Evolutionary conservation across 2,329 filamentous ascomycete species (phyloP), one percentile per base, ranked within the genome.

Genomic region (Colletotrichum melonis): DNA sequence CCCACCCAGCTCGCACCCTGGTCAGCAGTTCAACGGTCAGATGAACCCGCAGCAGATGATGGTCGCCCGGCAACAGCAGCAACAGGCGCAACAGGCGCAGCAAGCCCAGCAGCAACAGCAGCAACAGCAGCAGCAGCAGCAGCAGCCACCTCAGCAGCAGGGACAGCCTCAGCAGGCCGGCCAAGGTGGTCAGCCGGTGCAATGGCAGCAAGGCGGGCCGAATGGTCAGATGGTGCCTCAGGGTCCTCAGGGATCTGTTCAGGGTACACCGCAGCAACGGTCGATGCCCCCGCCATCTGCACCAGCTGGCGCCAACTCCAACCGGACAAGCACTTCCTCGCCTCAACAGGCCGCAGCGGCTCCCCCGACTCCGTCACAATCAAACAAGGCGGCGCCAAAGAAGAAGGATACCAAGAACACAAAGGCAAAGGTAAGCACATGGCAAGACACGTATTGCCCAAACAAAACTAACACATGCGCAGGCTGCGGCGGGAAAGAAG

Each of bases 281-380:
- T 84, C 89, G 5, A 93, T 93, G 91, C 90, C 91, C 26, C 91
- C 91, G 4, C 91, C 92, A 7, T 91, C 90, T 16, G 90, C 90
- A 28, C 90, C 91, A 12, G 84, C 84, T 2, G 83, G 83, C 19
- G 85, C 86, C 69, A 88, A 87, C 76, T 85, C 87, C 67, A 89
- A 90, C 77, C 88, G 88, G 67, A 87, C 76, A 74, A 87, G 85
- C 55, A 88, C 90, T 16, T 89, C 89, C 14, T 92, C 91, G 22
- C 91, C 91, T 28, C 91, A 92, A 77, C 88, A 90, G 76, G 88
- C 88, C 74, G 90, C 88, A 72, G 88, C 90, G 7, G 92, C 92
- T 46, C 94, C 94, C 1, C 94, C 94, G 1, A 97, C 94, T 4
- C 94, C 94, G 1, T 92, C 90, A 64, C 93, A 94, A 79, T 82